These are phyloP conservation scores for Trypethelium eluteriae DNA, from an alignment of 495 filamentous ascomycete species.

Conservation along the genomic window DNA sequence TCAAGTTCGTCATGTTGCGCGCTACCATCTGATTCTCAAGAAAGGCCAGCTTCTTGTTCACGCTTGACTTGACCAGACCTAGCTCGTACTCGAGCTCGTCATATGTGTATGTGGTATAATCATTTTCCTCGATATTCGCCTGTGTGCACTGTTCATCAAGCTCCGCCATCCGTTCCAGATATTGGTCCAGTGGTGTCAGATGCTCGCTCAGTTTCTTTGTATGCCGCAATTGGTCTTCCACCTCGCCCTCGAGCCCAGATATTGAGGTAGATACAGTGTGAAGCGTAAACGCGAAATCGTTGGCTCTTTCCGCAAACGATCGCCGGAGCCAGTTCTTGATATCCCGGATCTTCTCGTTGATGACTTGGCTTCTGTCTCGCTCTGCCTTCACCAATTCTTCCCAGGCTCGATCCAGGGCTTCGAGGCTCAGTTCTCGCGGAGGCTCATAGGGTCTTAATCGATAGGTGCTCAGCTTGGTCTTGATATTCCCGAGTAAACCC, in stretches of 20 bases:
- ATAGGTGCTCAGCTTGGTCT: conserved; percentile 94
- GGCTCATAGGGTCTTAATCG: conserved; percentile 84
- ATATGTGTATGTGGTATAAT: conserved; percentile 95
- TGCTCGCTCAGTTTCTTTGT: conserved; percentile 72
- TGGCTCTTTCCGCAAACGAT: conserved; percentile 91
- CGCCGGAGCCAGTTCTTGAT: conserved; percentile 93
- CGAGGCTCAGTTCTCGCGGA: conserved; percentile 67
- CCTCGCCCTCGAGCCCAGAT: conserved; percentile 87
- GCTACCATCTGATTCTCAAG: conserved; percentile 96
- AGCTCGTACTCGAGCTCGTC: conserved; percentile 94
- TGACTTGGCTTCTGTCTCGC: conserved; percentile 77
- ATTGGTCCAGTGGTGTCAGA: conserved; percentile 78
- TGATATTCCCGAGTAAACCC: conserved; percentile 93
- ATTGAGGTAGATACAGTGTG: conserved; percentile 90
- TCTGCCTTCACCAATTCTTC: conserved; percentile 66
- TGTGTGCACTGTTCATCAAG: conserved; percentile 84
- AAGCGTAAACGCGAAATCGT: conserved; percentile 89
- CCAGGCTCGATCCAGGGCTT: conserved; percentile 79
- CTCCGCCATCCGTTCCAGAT: conserved; percentile 71
- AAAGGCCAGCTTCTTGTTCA: conserved; percentile 91
- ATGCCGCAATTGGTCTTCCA: conserved; percentile 85
- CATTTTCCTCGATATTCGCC: conserved; percentile 98
- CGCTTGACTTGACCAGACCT: conserved; percentile 77
- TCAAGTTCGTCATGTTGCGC: conserved; percentile 96
- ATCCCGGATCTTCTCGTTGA: conserved; percentile 96